phyloP scores from a whole-genome alignment of 208 protist genomes.

The Wallacemonas sp. region DNA sequence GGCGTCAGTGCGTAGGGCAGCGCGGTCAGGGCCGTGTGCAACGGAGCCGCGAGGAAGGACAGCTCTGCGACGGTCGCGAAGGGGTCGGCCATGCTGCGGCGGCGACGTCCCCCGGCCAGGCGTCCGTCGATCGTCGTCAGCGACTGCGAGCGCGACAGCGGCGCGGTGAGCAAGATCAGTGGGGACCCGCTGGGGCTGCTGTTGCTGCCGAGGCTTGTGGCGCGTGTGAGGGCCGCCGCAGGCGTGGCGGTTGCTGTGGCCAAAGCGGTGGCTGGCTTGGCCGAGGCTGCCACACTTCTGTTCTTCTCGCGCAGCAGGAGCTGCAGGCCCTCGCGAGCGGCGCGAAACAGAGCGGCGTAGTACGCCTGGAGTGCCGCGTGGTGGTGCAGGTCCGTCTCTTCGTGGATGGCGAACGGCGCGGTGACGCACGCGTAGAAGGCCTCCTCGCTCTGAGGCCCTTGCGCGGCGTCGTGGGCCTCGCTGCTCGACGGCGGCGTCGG shows the following conservation, averaged over 20 bases:
- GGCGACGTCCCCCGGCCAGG: not conserved
- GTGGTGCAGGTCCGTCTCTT: constrained; percentile 9
- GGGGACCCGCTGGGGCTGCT: not conserved
- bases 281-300: not conserved
- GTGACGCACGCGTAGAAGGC: constrained; percentile 31
- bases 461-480: not conserved
- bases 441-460: constrained; percentile 15
- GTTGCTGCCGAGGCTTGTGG: not conserved
- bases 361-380: constrained; percentile 22
- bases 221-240: too few species aligned
- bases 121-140: too few species aligned
- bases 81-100: not conserved
- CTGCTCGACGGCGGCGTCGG: not conserved
- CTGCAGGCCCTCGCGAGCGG: constrained; percentile 29
- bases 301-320: not conserved
- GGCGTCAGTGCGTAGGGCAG: constrained; percentile 64
- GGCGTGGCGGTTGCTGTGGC: too few species aligned
- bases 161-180: constrained; percentile 16
- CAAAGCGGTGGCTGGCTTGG: not conserved
- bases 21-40: constrained; percentile 73
- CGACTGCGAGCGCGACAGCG: constrained; percentile 9
- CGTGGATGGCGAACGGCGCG: constrained; percentile 13
- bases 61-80: constrained; percentile 11
- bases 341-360: constrained; percentile 40
- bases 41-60: constrained; percentile 52